Evolutionary conservation across 2,329 filamentous ascomycete genomes (phyloP).

Genomic region (Chaetothyriales sp.): DNA sequence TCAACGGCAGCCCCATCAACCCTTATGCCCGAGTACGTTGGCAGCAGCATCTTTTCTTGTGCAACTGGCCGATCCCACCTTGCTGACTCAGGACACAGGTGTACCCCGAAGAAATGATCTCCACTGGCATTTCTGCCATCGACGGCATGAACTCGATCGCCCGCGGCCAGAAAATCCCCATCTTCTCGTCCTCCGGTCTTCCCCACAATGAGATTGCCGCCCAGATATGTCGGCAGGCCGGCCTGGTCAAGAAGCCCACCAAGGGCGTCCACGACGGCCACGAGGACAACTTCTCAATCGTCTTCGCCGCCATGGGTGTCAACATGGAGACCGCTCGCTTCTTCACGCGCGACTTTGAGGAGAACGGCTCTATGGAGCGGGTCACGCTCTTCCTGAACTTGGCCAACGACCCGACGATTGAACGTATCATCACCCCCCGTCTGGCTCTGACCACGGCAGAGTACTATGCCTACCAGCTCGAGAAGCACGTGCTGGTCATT

Average conservation of each 20-base stretch:
- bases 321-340: slow-evolving; percentile 98
- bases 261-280: slow-evolving; percentile 95
- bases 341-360: slow-evolving; percentile 96
- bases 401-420: slow-evolving; percentile 97
- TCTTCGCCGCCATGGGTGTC: slow-evolving; percentile 99
- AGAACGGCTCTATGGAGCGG: slow-evolving; percentile 97
- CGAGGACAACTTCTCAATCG: slow-evolving; percentile 98
- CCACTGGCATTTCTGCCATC: slow-evolving; percentile 96
- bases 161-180: slow-evolving; percentile 97
- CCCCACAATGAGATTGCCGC: slow-evolving; percentile 99
- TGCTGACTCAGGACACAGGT: slow-evolving; percentile 42
- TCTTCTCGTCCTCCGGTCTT: slow-evolving; percentile 95
- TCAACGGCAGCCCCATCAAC: slow-evolving; percentile 98
- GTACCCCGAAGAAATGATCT: slow-evolving; percentile 99
- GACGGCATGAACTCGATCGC: slow-evolving; percentile 98
- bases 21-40: slow-evolving; percentile 75
- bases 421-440: slow-evolving; percentile 98
- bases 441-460: slow-evolving; percentile 95
- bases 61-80: neutral
- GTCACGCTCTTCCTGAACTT: slow-evolving; percentile 96
- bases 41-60: neutral
- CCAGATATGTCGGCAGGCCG: slow-evolving; percentile 93
- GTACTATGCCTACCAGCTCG: slow-evolving; percentile 98
- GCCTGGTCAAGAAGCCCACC: slow-evolving; percentile 78
- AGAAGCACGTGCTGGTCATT: slow-evolving; percentile 99